Evolutionary conservation across 306 rosid genomes (phyloP).

Genomic region (Rosa persica): DNA sequence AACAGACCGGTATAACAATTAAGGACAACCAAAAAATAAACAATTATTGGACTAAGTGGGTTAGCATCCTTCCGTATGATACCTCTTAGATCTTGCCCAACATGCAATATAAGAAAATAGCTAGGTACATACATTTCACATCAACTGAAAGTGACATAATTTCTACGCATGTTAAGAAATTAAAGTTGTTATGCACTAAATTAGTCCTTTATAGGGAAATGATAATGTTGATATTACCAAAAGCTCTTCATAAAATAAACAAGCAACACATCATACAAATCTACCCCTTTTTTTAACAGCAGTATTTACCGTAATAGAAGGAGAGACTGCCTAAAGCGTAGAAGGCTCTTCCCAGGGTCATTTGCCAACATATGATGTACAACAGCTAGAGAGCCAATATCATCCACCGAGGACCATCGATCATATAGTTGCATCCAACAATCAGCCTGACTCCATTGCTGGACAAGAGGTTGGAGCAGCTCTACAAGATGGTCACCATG

Average conservation of each 20-base stretch:
- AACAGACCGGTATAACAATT: conserved; percentile 10
- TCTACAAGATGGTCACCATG: conserved; percentile 68
- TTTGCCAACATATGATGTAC: conserved; percentile 80
- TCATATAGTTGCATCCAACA: conserved; percentile 89
- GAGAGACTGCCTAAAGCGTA: conserved; percentile 85
- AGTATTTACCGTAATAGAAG: conserved; percentile 66
- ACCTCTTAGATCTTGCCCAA: neutral
- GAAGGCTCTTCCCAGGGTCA: conserved; percentile 81
- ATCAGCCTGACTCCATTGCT: conserved; percentile 75
- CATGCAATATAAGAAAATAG: neutral
- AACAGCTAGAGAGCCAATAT: conserved; percentile 86
- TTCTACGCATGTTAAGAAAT: neutral
- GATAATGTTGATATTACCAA: neutral
- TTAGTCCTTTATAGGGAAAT: neutral
- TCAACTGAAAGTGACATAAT: neutral
- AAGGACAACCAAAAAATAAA: neutral
- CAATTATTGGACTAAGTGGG: conserved; percentile 1
- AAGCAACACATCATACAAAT: neutral
- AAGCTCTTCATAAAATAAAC: neutral
- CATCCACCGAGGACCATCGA: conserved; percentile 85
- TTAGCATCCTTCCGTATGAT: neutral
- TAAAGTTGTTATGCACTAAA: neutral
- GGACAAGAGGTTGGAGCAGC: conserved; percentile 63
- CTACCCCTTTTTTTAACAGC: neutral
- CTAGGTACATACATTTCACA: conserved; percentile 4